Base-by-base conservation (phyloP, 2,329 filamentous ascomycete genomes). In the Pezicula neosporulosa region DNA sequence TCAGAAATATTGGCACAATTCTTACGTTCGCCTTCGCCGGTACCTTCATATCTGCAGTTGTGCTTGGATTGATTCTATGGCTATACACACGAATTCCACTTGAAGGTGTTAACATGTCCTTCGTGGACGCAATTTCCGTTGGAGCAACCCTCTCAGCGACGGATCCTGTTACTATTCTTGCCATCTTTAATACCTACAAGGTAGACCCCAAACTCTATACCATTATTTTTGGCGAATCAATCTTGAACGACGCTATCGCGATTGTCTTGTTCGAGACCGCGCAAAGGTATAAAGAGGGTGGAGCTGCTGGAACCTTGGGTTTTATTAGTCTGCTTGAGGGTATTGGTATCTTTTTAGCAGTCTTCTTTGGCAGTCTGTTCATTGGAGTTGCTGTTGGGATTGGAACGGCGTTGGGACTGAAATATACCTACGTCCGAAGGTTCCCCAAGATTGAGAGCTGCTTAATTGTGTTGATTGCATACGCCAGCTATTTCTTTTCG, bases 151-250 rank as follows among this genome's bases (percentile, higher is more conserved):
- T 99, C 30, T 97, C 94, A 2, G 94, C 94, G 53, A 99, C 94
- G 1, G 94, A 99, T 66, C 94, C 94, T 0, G 93, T 99, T 53
- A 99, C 94, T 0, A 97, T 99, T 62, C 77, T 99, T 49, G 94
- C 94, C 68, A 99, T 99, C 61, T 99, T 99, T 81, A 97, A 97
- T 70, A 89, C 94, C 1, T 99, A 97, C 81, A 97, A 97, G 72
- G 94, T 99, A 63, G 94, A 99, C 64, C 94, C 94, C 3, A 97
- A 97, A 72, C 81, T 99, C 16, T 99, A 99, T 73, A 99, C 94
- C 28, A 86, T 99, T 68, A 99, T 99, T 60, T 99, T 99, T 69
- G 94, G 94, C 67, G 94, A 99, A 73, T 96, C 93, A 7, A 97
- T 99, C 54, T 76, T 99, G 50, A 99, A 99, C 69, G 94, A 99